Base-by-base conservation (phyloP, 2,329 filamentous ascomycete genomes). In the Fusarium fracticaudum region DNA sequence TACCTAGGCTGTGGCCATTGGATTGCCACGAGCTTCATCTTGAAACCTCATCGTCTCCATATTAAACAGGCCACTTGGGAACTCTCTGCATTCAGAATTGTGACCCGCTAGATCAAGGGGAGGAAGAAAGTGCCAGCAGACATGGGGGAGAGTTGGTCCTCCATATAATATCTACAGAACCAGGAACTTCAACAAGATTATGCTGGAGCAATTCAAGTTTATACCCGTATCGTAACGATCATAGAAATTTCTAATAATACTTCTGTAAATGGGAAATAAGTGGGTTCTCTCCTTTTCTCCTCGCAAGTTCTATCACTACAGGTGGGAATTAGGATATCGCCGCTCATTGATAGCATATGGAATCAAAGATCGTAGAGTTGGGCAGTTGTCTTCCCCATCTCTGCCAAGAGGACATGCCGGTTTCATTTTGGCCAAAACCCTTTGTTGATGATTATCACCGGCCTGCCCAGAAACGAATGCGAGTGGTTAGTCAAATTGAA, bases 11-110 rank as follows among this genome's bases (percentile, higher is more conserved):
- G 55, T 51, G 26, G 44, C 43, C 35, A 43, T 35, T 31, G 29
- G 51, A 64, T 68, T 37, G 54, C 44, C 43, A 53, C 63, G 63
- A 64, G 48, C 50, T 67, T 51, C 60, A 62, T 75, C 64, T 70
- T 47, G 55, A 57, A 57, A 54, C 48, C 57, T 45, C 22, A 47
- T 17, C 35, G 61, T 48, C 69, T 65, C 71, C 64, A 67, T 57
- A 71, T 74, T 75, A 74, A 75, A 73, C 75, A 74, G 50, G 62
- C 47, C 63, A 61, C 26, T 67, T 64, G 66, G 33, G 67, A 37
- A 60, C 31, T 53, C 66, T 63, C 35, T 35, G 15, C 37, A 60
- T 48, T 48, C 29, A 63, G 35, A 31, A 26, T 47, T 59, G 22
- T n/a, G 51, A 26, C 51, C 51, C 24, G 24, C 14, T 37, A 35